Evolutionary conservation across 352 stramenopile genomes (phyloP).

Genomic region (Globisporangium emineosum): DNA sequence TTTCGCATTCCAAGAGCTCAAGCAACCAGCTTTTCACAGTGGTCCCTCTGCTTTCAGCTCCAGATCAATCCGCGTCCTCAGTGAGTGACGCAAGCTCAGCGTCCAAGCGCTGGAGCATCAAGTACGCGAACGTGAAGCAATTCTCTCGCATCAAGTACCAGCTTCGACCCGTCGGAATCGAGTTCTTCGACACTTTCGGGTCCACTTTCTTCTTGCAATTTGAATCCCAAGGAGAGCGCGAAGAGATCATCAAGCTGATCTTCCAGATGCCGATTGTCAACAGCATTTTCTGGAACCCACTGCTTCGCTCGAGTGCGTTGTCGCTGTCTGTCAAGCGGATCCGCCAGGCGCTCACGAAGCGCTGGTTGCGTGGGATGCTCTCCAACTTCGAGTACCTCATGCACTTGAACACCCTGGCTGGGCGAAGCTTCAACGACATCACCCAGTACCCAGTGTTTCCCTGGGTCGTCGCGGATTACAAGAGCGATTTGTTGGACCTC

Average conservation of each 20-base stretch:
- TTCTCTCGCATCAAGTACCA: constrained; percentile 83
- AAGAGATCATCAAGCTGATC: constrained; percentile 66
- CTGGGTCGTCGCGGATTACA: constrained; percentile 94
- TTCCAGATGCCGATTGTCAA: constrained; percentile 83
- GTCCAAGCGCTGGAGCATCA: constrained; percentile 50
- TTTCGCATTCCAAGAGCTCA: constrained; percentile 34
- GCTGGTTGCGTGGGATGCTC: constrained; percentile 61
- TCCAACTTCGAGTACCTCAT: constrained; percentile 97
- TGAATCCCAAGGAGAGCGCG: constrained; percentile 44
- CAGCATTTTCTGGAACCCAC: constrained; percentile 75
- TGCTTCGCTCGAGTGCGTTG: constrained; percentile 59
- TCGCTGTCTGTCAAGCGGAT: constrained; percentile 67
- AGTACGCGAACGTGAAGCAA: constrained; percentile 63
- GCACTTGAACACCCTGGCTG: constrained; percentile 94
- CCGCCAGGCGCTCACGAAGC: constrained; percentile 64
- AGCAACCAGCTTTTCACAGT: constrained; percentile 45
- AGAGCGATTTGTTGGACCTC: constrained; percentile 83
- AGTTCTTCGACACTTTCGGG: constrained; percentile 70
- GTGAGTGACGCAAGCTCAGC: not conserved
- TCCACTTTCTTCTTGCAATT: constrained; percentile 74
- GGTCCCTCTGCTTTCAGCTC: constrained; percentile 21
- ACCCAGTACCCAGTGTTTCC: constrained; percentile 98
- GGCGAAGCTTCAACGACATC: constrained; percentile 97
- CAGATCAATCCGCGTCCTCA: not conserved
- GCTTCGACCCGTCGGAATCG: constrained; percentile 66